Evolutionary conservation across 225 moss, liverwort and hornwort genomes (phyloP), one percentile per base, ranked within the genome.

Genomic region (Pleurozium schreberi): DNA sequence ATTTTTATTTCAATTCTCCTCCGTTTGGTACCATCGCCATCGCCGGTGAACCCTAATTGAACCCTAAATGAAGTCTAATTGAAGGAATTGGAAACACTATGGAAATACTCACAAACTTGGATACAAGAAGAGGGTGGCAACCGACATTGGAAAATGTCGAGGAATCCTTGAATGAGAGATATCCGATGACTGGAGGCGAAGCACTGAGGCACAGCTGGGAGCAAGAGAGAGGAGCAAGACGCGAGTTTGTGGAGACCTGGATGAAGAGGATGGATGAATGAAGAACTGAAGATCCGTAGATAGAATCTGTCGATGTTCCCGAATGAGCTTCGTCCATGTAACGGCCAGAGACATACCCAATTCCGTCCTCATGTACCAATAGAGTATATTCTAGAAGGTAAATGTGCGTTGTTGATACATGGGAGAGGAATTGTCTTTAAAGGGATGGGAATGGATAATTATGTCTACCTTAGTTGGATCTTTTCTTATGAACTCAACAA

Each of bases 21-120:
- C 87, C 91, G 73, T 50, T 87, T 20, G 93, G 88, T 15, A 66
- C 87, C 93, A 94, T 92, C 91, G 94, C 92, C 94, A 94, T 94
- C 61, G 89, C 91, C 81, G 40, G 59, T 18, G 30, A 90, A 83
- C 28, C 59, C 81, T 69, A 81, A 71, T 42, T 45, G n/a, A 60
- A 47, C 34, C 65, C 65, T 82, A 49, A 16, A 14, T 36, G 36
- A 38, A 50, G 23, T 23, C 38, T 18, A 50, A 65, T 82, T 23
- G 62, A 45, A 23, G 23, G 23, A 34, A 62, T 47, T 63, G 47
- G 34, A 22, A 47, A 61, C 34, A 61, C 61, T 47, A 10, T 2
- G 47, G 42, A 18, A 79, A 43, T 38, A 45, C 55, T 60, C 60
- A 33, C 68, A 66, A 28, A 21, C 47, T 89, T 52, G 60, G 25